A percentile compares a stretch with the other conserved stretches of the same genome.
Evolutionary conservation across 352 stramenopile species (phyloP).

Genomic region (Phytopythium vexans): DNA sequence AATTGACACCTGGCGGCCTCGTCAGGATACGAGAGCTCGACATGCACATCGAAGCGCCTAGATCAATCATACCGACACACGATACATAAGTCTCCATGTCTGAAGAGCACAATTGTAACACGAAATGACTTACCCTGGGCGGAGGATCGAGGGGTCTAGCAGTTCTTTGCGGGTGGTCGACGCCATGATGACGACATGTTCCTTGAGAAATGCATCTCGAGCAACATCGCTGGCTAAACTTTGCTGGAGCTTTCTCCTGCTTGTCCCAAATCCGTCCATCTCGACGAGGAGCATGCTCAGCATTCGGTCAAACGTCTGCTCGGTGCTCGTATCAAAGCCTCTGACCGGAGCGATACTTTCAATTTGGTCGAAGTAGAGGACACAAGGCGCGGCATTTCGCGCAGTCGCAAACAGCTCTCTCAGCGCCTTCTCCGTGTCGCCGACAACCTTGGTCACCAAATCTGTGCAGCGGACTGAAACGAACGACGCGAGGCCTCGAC

Average conservation of each 20-base stretch:
- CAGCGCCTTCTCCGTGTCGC: constrained; percentile 87
- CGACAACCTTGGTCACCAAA: constrained; percentile 88
- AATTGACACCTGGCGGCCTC: constrained; percentile 47
- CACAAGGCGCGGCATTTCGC: constrained; percentile 80
- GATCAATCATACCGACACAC: constrained; percentile 3
- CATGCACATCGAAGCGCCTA: constrained; percentile 83
- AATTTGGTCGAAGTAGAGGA: constrained; percentile 93
- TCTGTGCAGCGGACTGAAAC: constrained; percentile 88
- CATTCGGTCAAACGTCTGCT: constrained; percentile 92
- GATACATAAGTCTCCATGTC: background rate
- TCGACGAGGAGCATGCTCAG: constrained; percentile 89
- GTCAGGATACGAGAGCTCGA: constrained; percentile 59
- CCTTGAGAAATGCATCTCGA: constrained; percentile 61
- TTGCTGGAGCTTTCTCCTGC: constrained; percentile 23
- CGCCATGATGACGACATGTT: constrained; percentile 83
- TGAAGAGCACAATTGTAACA: background rate
- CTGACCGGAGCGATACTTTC: constrained; percentile 84
- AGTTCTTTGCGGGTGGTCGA: constrained; percentile 70
- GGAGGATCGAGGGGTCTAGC: constrained; percentile 85
- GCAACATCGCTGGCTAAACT: constrained; percentile 37
- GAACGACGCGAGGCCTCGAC: constrained; percentile 72
- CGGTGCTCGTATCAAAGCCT: constrained; percentile 89
- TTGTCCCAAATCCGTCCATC: constrained; percentile 87
- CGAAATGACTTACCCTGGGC: constrained; percentile 54
- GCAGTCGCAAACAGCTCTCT: constrained; percentile 86